These are phyloP conservation scores for Penicillium atrosanguineum DNA, from an alignment of 495 filamentous ascomycete genomes.

Conservation along the genomic window DNA sequence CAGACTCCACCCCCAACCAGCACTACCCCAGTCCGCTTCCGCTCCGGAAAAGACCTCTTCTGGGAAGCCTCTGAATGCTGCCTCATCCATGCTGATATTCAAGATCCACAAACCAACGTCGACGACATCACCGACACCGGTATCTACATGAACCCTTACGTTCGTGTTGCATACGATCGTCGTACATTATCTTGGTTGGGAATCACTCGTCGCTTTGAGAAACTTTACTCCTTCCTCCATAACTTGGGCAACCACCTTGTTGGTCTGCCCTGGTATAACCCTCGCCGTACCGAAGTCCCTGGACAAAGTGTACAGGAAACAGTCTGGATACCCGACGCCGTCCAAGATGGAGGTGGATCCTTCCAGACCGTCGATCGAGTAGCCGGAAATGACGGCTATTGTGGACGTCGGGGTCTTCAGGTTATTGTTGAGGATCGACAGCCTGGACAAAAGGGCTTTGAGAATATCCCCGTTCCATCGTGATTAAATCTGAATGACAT, in stretches of 20 bases:
- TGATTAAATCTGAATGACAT: not conserved
- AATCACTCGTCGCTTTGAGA: constrained; percentile 56
- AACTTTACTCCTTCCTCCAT: constrained; percentile 54
- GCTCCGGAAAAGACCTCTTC: constrained; percentile 60
- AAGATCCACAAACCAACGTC: constrained; percentile 36
- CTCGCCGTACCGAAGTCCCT: constrained; percentile 52
- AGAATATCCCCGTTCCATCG: constrained; percentile 37
- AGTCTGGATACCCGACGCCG: constrained; percentile 47
- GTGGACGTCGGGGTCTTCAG: constrained; percentile 54
- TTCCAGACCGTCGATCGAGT: constrained; percentile 42
- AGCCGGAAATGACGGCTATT: constrained; percentile 53
- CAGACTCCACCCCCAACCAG: constrained; percentile 19
- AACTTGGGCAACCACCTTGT: constrained; percentile 50
- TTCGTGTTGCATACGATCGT: constrained; percentile 64
- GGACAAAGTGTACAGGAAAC: constrained; percentile 54
- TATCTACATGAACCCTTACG: constrained; percentile 69
- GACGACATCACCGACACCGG: constrained; percentile 48
- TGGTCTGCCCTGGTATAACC: constrained; percentile 56
- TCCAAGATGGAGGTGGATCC: constrained; percentile 32
- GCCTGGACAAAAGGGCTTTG: constrained; percentile 53
- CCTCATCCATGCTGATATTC: constrained; percentile 71
- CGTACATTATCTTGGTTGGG: constrained; percentile 54
- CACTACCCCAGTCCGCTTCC: constrained; percentile 57
- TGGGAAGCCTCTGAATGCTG: constrained; percentile 83
- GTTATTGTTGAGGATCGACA: constrained; percentile 52